Evolutionary conservation across 2,329 filamentous ascomycete species (phyloP).

Genomic region (Exophiala phaeomuriformis): DNA sequence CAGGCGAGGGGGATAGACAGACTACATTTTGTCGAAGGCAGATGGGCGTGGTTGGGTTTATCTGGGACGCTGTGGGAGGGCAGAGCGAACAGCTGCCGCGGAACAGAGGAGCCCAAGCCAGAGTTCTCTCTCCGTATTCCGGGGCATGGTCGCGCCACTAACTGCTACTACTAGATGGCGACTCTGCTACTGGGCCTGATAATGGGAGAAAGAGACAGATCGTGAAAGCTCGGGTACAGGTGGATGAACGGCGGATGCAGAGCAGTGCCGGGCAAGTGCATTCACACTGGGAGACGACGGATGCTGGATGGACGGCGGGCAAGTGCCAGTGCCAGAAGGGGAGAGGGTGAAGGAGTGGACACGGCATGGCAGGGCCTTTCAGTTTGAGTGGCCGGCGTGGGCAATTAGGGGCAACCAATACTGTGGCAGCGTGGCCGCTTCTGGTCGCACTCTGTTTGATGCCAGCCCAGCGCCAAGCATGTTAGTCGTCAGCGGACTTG

Average conservation of each 20-base stretch:
- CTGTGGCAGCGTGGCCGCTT: background rate
- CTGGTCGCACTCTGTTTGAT: background rate
- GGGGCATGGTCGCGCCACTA: too few species aligned
- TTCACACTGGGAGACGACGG: too few species aligned
- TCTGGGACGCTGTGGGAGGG: background rate
- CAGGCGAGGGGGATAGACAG: background rate
- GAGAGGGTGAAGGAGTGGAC: background rate
- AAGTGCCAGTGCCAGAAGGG: too few species aligned
- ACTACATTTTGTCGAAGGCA: background rate
- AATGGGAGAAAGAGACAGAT: too few species aligned
- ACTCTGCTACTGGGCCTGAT: too few species aligned
- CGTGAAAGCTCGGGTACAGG: too few species aligned
- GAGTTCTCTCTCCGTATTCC: too few species aligned
- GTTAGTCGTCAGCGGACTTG: slow-evolving; percentile 16
- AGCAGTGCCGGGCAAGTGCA: too few species aligned
- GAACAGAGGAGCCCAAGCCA: too few species aligned
- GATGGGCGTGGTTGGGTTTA: background rate
- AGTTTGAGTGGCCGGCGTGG: background rate
- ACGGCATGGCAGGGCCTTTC: background rate
- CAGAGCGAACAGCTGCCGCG: background rate
- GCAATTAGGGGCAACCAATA: background rate
- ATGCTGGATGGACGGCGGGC: too few species aligned
- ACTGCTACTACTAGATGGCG: too few species aligned
- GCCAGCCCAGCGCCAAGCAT: slow-evolving; percentile 1
- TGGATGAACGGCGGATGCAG: too few species aligned